Evolutionary conservation across 495 filamentous ascomycete species (phyloP).

Genomic region (Podospora conica): DNA sequence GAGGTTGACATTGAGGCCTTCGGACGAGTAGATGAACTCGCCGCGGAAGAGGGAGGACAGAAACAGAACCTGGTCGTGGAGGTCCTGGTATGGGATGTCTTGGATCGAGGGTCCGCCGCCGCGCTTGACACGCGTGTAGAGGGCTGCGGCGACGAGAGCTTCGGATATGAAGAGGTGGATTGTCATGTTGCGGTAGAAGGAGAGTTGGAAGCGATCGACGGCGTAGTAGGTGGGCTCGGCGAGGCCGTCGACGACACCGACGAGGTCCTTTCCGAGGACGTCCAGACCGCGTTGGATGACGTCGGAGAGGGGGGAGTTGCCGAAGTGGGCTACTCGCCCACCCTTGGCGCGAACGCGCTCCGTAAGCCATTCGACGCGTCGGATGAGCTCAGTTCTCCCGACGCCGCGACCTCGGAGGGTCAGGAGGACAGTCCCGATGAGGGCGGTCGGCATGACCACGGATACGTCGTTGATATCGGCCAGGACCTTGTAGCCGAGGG

Average conservation of each 20-base stretch:
- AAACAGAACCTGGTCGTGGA: slow-evolving; percentile 75
- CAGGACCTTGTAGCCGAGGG: slow-evolving; percentile 83
- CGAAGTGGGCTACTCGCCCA: slow-evolving; percentile 87
- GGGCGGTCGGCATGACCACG: slow-evolving; percentile 93
- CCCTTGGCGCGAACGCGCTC: slow-evolving; percentile 79
- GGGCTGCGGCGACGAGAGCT: slow-evolving; percentile 76
- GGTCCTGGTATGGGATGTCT: slow-evolving; percentile 62
- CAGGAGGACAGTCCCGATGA: slow-evolving; percentile 89
- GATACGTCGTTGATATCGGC: slow-evolving; percentile 93
- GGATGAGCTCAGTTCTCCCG: slow-evolving; percentile 75
- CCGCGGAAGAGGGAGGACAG: slow-evolving; percentile 88
- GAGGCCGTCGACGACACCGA: slow-evolving; percentile 70
- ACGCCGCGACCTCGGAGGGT: slow-evolving; percentile 90
- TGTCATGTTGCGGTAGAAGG: slow-evolving; percentile 98
- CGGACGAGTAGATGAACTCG: slow-evolving; percentile 93
- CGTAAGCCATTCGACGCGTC: slow-evolving; percentile 85
- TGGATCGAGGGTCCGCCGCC: slow-evolving; percentile 79
- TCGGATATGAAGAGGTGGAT: slow-evolving; percentile 96
- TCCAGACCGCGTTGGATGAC: slow-evolving; percentile 90
- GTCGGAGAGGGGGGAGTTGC: slow-evolving; percentile 62
- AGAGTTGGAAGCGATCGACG: slow-evolving; percentile 92
- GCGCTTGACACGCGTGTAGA: slow-evolving; percentile 85
- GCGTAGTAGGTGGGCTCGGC: slow-evolving; percentile 88
- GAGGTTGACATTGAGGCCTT: slow-evolving; percentile 72
- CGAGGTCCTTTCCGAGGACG: slow-evolving; percentile 80